These are phyloP conservation scores for Syzygium syzygioides DNA, from an alignment of 441 rosid species.

Conservation along the genomic window DNA sequence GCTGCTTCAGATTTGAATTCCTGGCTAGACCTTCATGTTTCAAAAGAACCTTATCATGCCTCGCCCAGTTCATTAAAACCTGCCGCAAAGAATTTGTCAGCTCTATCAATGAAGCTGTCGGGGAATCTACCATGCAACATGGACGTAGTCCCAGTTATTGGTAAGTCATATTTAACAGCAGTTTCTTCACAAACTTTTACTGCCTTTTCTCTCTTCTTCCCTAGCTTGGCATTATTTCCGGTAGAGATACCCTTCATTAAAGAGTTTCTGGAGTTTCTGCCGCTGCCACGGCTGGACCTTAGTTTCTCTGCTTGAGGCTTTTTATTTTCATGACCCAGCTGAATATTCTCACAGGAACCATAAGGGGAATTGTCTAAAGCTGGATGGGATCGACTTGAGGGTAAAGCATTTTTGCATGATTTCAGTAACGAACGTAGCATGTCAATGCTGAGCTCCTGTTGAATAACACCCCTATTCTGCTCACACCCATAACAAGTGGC, in stretches of 20 bases:
- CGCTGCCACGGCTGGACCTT: conserved; percentile 31
- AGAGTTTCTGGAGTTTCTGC: conserved; percentile 23
- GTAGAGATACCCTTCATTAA: conserved; percentile 27
- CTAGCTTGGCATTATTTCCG: conserved; percentile 31
- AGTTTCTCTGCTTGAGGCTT: conserved; percentile 34
- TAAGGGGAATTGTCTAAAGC: conserved; percentile 20
- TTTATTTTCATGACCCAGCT: conserved; percentile 35
- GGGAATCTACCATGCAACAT: conserved; percentile 60
- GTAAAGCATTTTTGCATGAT: conserved; percentile 48
- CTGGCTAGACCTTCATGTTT: neutral
- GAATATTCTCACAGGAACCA: conserved; percentile 32
- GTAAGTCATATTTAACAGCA: conserved; percentile 20
- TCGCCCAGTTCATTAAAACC: conserved; percentile 4
- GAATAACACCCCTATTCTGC: conserved; percentile 63
- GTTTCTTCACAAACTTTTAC: conserved; percentile 41
- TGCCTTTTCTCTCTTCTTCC: conserved; percentile 50
- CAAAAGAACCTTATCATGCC: neutral
- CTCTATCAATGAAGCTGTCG: conserved; percentile 47
- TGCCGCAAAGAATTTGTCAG: conserved; percentile 58
- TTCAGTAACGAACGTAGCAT: conserved; percentile 63
- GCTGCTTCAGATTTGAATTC: neutral
- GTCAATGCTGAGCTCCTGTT: conserved; percentile 69
- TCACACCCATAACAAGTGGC: conserved; percentile 70
- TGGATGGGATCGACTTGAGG: conserved; percentile 20
- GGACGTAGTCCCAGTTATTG: conserved; percentile 26